These are phyloP conservation scores for Alopecurus myosuroides DNA, from an alignment of 176 grass and related monocot species.

Conservation along the genomic window DNA sequence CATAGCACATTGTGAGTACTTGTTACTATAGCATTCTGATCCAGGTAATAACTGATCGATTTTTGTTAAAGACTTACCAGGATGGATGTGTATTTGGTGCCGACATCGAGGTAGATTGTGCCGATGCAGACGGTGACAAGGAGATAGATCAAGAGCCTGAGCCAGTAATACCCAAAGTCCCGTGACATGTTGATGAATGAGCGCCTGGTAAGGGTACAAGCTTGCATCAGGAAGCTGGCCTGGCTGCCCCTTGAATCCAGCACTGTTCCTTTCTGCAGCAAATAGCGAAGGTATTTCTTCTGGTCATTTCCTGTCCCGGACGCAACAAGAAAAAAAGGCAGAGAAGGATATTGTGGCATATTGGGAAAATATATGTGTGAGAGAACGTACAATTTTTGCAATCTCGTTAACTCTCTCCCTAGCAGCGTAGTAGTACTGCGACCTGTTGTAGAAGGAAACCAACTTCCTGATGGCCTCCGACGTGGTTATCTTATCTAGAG, in stretches of 20 bases:
- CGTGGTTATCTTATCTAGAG: slow-evolving; percentile 77
- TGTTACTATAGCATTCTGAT: background rate
- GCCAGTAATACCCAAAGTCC: slow-evolving; percentile 98
- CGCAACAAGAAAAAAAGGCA: background rate
- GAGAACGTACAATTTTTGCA: slow-evolving; percentile 62
- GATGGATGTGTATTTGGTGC: slow-evolving; percentile 87
- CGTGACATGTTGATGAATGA: slow-evolving; percentile 98
- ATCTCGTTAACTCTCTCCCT: slow-evolving; percentile 91
- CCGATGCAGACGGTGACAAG: slow-evolving; percentile 94
- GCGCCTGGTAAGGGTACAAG: slow-evolving; percentile 74
- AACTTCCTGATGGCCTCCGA: slow-evolving; percentile 77
- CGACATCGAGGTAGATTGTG: slow-evolving; percentile 91
- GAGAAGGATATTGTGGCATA: background rate
- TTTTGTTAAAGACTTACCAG: slow-evolving; percentile 48
- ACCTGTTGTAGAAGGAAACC: slow-evolving; percentile 56
- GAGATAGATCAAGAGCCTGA: slow-evolving; percentile 89
- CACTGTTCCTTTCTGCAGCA: slow-evolving; percentile 80
- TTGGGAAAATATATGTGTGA: background rate
- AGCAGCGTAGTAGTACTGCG: slow-evolving; percentile 63
- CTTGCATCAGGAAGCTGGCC: slow-evolving; percentile 95
- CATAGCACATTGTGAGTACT: background rate
- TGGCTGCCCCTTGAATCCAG: slow-evolving; percentile 86
- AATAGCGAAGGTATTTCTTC: background rate
- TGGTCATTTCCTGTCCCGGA: background rate
- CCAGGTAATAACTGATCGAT: background rate